phyloP scores from a whole-genome alignment of 495 filamentous ascomycete species.

The Neurospora tetrasperma region DNA sequence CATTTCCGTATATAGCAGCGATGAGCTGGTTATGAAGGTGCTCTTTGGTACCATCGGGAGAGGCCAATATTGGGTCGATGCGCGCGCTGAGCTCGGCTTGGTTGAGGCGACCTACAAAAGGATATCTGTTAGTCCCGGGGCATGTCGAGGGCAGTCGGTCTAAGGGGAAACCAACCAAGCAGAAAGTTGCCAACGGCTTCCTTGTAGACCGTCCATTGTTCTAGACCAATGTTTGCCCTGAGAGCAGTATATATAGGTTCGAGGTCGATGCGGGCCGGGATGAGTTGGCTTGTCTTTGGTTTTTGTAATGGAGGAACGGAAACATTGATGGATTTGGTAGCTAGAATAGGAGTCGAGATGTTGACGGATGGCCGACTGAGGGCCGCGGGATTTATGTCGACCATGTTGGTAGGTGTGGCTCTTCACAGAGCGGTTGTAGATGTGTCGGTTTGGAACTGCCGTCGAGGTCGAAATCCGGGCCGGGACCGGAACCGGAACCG shows the following conservation, averaged over 20 bases:
- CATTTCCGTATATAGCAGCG: slow-evolving; percentile 75
- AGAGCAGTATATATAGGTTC: slow-evolving; percentile 83
- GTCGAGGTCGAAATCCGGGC: slow-evolving; percentile 5
- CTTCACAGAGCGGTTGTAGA: background rate
- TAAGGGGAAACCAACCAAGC: slow-evolving; percentile 43
- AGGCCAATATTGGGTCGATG: slow-evolving; percentile 60
- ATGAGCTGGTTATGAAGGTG: slow-evolving; percentile 90
- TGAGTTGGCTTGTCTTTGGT: slow-evolving; percentile 56
- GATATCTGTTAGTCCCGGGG: slow-evolving; percentile 1
- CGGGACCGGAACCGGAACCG: slow-evolving; percentile 11
- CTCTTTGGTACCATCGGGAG: slow-evolving; percentile 56
- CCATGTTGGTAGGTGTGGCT: slow-evolving; percentile 41
- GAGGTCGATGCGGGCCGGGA: slow-evolving; percentile 70
- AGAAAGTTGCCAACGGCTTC: slow-evolving; percentile 70
- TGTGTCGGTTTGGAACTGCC: slow-evolving; percentile 1
- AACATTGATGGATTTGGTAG: slow-evolving; percentile 50
- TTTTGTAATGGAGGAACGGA: slow-evolving; percentile 48
- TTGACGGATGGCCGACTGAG: slow-evolving; percentile 56
- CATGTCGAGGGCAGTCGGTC: slow-evolving; percentile 6
- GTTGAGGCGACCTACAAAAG: slow-evolving; percentile 60
- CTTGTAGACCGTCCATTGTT: slow-evolving; percentile 85
- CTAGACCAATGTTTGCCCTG: slow-evolving; percentile 63
- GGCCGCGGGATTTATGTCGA: slow-evolving; percentile 76
- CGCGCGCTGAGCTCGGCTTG: slow-evolving; percentile 71
- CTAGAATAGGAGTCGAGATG: slow-evolving; percentile 51